phyloP scores from a whole-genome alignment of 2,329 filamentous ascomycete genomes.

The Sporothrix pseudoabietina region DNA sequence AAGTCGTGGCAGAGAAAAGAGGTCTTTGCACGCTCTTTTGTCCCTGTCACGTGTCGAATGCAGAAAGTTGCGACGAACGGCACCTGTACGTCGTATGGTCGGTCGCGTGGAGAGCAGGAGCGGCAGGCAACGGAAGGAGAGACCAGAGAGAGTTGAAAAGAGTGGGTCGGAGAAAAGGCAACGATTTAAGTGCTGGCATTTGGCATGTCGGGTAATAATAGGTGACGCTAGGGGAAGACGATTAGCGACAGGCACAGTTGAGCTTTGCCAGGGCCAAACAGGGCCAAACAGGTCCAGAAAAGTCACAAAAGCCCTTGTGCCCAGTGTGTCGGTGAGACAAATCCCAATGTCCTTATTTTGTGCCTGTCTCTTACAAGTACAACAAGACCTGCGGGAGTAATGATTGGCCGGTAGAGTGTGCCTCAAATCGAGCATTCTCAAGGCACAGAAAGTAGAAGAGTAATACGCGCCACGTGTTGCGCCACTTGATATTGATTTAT shows the following conservation, averaged over 20 bases:
- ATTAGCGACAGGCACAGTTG: conserved; percentile 8
- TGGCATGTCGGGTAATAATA: neutral
- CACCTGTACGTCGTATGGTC: neutral
- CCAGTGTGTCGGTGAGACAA: neutral
- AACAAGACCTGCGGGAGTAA: neutral
- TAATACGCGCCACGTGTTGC: neutral
- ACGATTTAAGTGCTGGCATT: neutral
- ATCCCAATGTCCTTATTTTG: neutral
- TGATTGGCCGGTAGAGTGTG: neutral
- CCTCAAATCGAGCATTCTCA: neutral
- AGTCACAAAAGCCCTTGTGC: neutral
- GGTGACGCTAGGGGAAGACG: conserved; percentile 2
- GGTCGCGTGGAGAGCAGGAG: neutral
- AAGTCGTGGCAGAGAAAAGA: neutral
- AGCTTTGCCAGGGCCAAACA: neutral
- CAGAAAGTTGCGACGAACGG: neutral
- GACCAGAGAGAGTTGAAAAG: neutral
- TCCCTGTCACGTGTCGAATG: neutral
- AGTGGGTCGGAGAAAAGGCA: neutral
- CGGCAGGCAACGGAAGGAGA: neutral
- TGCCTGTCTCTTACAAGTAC: neutral
- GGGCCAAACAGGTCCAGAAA: too few species aligned
- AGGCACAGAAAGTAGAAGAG: neutral
- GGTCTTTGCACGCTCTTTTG: neutral
- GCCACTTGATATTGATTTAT: neutral